These are phyloP conservation scores for Metschnikowia dekortorum DNA, from an alignment of 805 yeast genomes.

Conservation along the genomic window DNA sequence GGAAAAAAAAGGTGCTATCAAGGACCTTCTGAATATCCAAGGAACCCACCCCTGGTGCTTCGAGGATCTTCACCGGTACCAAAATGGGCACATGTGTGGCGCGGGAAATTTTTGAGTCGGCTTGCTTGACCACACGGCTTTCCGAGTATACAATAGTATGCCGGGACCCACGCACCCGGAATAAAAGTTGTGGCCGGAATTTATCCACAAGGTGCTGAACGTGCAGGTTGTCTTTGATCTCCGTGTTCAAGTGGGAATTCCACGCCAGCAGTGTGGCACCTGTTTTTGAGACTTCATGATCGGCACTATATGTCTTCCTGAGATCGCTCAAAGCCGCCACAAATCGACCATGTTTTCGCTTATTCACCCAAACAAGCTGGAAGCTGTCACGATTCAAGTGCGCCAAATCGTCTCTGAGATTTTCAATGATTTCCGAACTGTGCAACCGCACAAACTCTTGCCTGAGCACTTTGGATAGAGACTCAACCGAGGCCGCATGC, in stretches of 20 bases:
- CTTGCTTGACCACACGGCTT: neutral
- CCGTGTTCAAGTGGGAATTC: constrained; percentile 9
- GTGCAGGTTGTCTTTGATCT: constrained; percentile 5
- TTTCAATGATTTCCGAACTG: constrained; percentile 21
- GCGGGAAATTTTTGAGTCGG: neutral
- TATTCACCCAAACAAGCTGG: constrained; percentile 33
- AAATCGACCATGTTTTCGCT: constrained; percentile 8
- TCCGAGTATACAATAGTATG: constrained; percentile 6
- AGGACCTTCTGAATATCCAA: constrained; percentile 30
- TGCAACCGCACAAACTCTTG: constrained; percentile 35
- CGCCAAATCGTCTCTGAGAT: constrained; percentile 24
- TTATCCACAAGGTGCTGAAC: constrained; percentile 16
- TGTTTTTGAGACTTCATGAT: neutral
- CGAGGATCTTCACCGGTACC: constrained; percentile 27
- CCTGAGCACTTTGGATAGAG: constrained; percentile 25
- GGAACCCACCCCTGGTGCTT: constrained; percentile 29
- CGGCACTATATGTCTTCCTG: constrained; percentile 6
- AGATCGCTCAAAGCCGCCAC: constrained; percentile 4
- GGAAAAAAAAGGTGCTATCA: constrained; percentile 34
- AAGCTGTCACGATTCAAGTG: constrained; percentile 20
- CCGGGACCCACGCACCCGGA: constrained; percentile 7
- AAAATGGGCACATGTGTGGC: constrained; percentile 23
- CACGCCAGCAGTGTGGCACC: neutral
- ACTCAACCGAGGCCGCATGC: constrained; percentile 27
- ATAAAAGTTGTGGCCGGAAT: constrained; percentile 22